Conservation (phyloP, 306 rosid species). For the Quercus glauca region DNA sequence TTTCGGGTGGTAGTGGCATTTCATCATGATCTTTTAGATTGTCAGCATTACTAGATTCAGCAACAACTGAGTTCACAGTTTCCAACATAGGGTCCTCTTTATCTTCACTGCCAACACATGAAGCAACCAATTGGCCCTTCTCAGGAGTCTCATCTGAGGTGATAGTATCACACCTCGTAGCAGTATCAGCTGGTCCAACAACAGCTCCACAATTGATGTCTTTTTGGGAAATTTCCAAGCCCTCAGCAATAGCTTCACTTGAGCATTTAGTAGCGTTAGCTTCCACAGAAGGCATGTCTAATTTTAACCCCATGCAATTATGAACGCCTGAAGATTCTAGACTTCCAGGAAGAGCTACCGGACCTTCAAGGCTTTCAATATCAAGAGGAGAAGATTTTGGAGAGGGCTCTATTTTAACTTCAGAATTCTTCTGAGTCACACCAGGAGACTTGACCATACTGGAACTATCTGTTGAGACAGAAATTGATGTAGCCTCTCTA, state of each 20-base stretch:
- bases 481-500: neutral
- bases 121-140: neutral
- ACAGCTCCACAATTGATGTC: constrained; percentile 6
- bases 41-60: constrained; percentile 3
- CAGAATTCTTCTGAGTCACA: neutral
- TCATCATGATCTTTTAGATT: constrained; percentile 14
- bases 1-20: constrained; percentile 5
- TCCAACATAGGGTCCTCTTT: constrained; percentile 5
- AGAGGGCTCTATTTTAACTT: neutral
- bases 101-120: neutral
- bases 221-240: constrained; percentile 3
- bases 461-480: neutral
- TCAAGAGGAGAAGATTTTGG: constrained; percentile 16
- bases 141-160: constrained; percentile 1
- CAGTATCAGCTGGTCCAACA: constrained; percentile 11
- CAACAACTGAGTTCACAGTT: neutral
- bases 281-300: neutral
- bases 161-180: neutral
- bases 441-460: neutral
- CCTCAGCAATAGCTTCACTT: constrained; percentile 20
- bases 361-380: neutral
- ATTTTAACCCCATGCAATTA: neutral
- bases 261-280: constrained; percentile 25
- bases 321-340: constrained; percentile 13
- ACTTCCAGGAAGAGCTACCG: neutral